Conservation (phyloP, 2,329 filamentous ascomycete species). For the Aureobasidium sp. region DNA sequence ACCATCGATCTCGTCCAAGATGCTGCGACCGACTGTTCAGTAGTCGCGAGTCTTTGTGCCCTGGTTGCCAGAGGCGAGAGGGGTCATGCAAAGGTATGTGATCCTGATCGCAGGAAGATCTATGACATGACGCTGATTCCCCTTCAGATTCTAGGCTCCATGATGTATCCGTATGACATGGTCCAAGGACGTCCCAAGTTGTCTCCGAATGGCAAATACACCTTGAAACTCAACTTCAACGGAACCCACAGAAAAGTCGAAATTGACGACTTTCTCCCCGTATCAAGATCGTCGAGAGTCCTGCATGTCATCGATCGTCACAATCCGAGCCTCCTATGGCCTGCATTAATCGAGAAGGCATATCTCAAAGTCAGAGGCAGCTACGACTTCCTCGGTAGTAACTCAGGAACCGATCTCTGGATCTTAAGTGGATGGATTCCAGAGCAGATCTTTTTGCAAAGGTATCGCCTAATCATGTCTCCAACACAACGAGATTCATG, state of each 20-base stretch:
- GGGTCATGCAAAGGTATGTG: slow-evolving; percentile 57
- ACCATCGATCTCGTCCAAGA: slow-evolving; percentile 86
- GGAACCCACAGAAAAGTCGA: slow-evolving; percentile 80
- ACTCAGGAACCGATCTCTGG: slow-evolving; percentile 91
- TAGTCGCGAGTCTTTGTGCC: slow-evolving; percentile 89
- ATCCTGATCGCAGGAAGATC: background rate
- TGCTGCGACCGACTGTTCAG: slow-evolving; percentile 90
- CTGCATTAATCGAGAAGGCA: slow-evolving; percentile 87
- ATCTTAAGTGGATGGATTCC: slow-evolving; percentile 93
- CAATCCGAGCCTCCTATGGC: slow-evolving; percentile 79
- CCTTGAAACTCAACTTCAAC: slow-evolving; percentile 92
- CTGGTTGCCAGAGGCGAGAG: slow-evolving; percentile 61
- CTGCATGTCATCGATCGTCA: slow-evolving; percentile 82
- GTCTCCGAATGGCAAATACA: slow-evolving; percentile 78
- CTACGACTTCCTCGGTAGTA: slow-evolving; percentile 96
- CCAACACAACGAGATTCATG: background rate
- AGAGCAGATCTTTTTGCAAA: slow-evolving; percentile 86
- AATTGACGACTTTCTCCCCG: slow-evolving; percentile 81
- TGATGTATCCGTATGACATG: slow-evolving; percentile 68
- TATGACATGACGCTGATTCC: background rate
- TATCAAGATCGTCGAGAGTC: slow-evolving; percentile 63
- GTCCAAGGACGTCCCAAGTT: slow-evolving; percentile 48
- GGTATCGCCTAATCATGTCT: slow-evolving; percentile 33
- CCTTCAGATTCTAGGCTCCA: slow-evolving; percentile 56
- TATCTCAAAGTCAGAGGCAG: slow-evolving; percentile 92